A percentile compares a stretch with the other conserved stretches of the same genome.
These are phyloP conservation scores for Fusarium drepaniforme DNA, from an alignment of 2,329 filamentous ascomycete species.

Conservation along the genomic window DNA sequence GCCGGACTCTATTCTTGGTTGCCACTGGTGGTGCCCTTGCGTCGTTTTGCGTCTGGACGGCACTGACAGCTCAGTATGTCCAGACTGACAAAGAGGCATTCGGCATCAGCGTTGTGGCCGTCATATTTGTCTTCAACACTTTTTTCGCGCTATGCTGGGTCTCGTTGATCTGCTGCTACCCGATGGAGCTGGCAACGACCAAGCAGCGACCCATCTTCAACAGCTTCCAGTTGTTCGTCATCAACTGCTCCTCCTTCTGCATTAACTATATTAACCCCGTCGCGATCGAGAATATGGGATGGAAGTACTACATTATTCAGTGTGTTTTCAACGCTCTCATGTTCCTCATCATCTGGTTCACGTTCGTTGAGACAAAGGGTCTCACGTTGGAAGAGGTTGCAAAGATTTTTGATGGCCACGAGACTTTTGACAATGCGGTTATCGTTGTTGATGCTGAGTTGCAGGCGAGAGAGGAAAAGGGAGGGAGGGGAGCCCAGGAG, in stretches of 20 bases:
- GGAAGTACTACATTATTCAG: conserved; percentile 51
- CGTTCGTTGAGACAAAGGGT: conserved; percentile 9
- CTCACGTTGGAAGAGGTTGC: conserved; percentile 10
- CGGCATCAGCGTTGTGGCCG: conserved; percentile 16
- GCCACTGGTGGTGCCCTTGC: conserved; percentile 1
- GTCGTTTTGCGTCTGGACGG: conserved; percentile 13
- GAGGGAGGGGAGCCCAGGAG: no score
- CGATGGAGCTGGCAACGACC: conserved; percentile 10
- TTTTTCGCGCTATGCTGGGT: conserved; percentile 5
- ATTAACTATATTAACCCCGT: conserved; percentile 52
- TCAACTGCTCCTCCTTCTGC: conserved; percentile 8
- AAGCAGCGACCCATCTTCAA: conserved; percentile 11
- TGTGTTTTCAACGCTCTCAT: conserved; percentile 8
- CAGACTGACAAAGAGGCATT: background rate
- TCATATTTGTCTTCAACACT: conserved; percentile 20
- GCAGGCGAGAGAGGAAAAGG: background rate
- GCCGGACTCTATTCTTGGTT: background rate
- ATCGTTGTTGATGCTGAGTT: background rate
- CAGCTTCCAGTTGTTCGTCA: background rate
- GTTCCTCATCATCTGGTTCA: conserved; percentile 8
- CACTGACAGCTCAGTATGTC: conserved; percentile 11
- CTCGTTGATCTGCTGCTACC: conserved; percentile 11
- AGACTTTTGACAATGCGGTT: background rate
- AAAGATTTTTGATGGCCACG: conserved; percentile 1
- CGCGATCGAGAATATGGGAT: conserved; percentile 50